Percentiles rank a stretch among this genome's conserved stretches.
Conservation (phyloP, 306 rosid genomes). For the Gastrolobium villosum region DNA sequence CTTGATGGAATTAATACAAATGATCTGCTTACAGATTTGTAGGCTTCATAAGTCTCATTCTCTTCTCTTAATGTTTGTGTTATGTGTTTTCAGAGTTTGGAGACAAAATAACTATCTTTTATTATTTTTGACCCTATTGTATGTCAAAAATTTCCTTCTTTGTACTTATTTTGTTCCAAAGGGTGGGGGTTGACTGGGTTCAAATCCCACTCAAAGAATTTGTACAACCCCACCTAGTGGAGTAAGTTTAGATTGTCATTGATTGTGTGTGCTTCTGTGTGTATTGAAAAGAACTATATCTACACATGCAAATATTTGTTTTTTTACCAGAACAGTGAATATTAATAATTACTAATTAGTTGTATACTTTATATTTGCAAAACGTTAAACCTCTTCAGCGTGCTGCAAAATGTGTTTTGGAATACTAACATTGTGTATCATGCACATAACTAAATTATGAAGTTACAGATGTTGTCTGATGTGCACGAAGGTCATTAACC, state of each 20-base stretch:
- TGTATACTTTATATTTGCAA: neutral
- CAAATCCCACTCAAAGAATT: neutral
- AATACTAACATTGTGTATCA: constrained; percentile 20
- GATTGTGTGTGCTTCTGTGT: neutral
- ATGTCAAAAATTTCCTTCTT: neutral
- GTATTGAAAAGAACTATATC: constrained; percentile 22
- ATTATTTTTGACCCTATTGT: constrained; percentile 4
- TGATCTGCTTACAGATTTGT: neutral
- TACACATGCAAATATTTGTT: constrained; percentile 15
- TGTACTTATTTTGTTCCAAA: neutral
- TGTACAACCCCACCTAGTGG: neutral
- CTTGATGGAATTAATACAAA: constrained; percentile 21
- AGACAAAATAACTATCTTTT: constrained; percentile 4
- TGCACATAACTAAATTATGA: constrained; percentile 13
- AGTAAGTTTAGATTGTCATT: neutral
- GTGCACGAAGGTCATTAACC: constrained; percentile 15
- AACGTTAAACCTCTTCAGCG: constrained; percentile 6
- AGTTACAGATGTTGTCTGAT: constrained; percentile 38
- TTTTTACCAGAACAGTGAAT: neutral
- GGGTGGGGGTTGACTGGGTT: neutral
- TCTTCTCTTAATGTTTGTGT: constrained; percentile 16
- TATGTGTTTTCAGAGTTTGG: constrained; percentile 24
- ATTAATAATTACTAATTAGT: neutral
- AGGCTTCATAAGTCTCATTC: neutral
- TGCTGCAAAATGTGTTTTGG: constrained; percentile 36